Percentiles rank a stretch among this genome's conserved stretches.
These are phyloP conservation scores for Rhizopus microsporus DNA, from an alignment of 371 early-diverging fungal genomes.

Conservation along the genomic window DNA sequence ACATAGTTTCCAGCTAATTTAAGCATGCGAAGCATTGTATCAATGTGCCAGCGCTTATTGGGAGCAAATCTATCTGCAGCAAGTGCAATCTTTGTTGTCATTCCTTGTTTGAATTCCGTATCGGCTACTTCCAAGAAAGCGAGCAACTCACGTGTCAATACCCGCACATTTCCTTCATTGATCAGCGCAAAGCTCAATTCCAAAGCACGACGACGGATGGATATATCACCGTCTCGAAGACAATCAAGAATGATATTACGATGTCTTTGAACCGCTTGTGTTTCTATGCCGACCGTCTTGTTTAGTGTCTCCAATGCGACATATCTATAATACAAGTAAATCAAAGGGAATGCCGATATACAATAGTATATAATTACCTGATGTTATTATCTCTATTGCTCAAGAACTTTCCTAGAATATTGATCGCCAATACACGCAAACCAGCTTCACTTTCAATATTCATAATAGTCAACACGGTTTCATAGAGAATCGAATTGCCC, in stretches of 20 bases:
- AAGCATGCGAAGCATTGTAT: slow-evolving; percentile 89
- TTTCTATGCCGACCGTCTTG: slow-evolving; percentile 85
- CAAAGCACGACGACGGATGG: slow-evolving; percentile 94
- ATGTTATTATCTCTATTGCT: slow-evolving; percentile 96
- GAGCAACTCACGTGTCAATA: slow-evolving; percentile 89
- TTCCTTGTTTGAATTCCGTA: slow-evolving; percentile 84
- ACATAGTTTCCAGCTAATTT: slow-evolving; percentile 77
- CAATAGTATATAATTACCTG: slow-evolving; percentile 53
- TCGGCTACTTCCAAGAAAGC: slow-evolving; percentile 93
- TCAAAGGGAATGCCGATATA: neutral
- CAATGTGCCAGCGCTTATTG: slow-evolving; percentile 95
- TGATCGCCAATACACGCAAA: slow-evolving; percentile 93
- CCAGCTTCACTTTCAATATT: slow-evolving; percentile 90
- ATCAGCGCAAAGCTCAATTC: slow-evolving; percentile 95
- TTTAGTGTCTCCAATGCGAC: slow-evolving; percentile 94
- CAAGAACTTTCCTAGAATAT: slow-evolving; percentile 95
- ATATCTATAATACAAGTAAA: slow-evolving; percentile 57
- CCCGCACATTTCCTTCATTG: slow-evolving; percentile 90
- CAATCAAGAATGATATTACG: slow-evolving; percentile 95
- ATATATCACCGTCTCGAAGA: slow-evolving; percentile 92
- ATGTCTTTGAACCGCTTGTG: slow-evolving; percentile 95
- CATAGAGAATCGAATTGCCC: slow-evolving; percentile 96
- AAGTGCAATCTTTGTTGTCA: slow-evolving; percentile 87
- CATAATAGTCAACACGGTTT: slow-evolving; percentile 95
- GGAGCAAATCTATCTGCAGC: slow-evolving; percentile 87